These are phyloP conservation scores for Chlorella sorokiniana DNA, from an alignment of 139 green algal genomes.

Conservation along the genomic window DNA sequence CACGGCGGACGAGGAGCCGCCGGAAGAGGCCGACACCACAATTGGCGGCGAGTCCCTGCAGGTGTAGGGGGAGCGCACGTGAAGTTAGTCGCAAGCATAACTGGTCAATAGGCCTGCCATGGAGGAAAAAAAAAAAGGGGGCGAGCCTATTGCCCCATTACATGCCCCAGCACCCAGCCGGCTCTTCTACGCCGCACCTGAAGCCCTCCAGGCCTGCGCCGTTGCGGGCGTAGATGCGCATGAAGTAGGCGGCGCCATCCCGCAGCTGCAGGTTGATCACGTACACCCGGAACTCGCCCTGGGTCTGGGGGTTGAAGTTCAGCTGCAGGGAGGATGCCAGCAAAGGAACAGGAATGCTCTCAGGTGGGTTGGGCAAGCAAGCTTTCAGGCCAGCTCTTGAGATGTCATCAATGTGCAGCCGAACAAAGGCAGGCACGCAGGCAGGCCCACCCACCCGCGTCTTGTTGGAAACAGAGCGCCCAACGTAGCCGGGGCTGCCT, in stretches of 20 bases:
- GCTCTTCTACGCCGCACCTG: not conserved
- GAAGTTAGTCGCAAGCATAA: no score
- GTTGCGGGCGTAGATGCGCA: slow-evolving; percentile 52
- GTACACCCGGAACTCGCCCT: slow-evolving; percentile 29
- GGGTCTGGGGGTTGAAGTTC: not conserved
- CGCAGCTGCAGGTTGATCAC: slow-evolving; percentile 19
- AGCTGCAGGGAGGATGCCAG: not conserved
- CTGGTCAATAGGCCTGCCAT: no score
- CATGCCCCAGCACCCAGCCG: not conserved
- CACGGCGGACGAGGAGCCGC: slow-evolving; percentile 32
- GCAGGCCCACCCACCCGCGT: not conserved
- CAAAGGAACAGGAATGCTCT: not conserved
- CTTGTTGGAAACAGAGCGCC: slow-evolving; percentile 33
- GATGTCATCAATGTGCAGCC: no score
- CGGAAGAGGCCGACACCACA: not conserved
- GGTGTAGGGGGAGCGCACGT: not conserved
- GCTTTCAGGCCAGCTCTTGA: no score
- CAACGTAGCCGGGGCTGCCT: slow-evolving; percentile 31
- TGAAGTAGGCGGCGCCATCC: slow-evolving; percentile 40
- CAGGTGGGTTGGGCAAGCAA: no score
- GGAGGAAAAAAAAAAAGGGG: not conserved
- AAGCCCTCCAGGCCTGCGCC: slow-evolving; percentile 45
- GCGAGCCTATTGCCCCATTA: not conserved
- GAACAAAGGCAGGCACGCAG: not conserved
- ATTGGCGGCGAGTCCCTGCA: slow-evolving; percentile 34